These are phyloP conservation scores for Colletotrichum chlorophyti DNA, from an alignment of 2,329 filamentous ascomycete genomes.

Conservation along the genomic window DNA sequence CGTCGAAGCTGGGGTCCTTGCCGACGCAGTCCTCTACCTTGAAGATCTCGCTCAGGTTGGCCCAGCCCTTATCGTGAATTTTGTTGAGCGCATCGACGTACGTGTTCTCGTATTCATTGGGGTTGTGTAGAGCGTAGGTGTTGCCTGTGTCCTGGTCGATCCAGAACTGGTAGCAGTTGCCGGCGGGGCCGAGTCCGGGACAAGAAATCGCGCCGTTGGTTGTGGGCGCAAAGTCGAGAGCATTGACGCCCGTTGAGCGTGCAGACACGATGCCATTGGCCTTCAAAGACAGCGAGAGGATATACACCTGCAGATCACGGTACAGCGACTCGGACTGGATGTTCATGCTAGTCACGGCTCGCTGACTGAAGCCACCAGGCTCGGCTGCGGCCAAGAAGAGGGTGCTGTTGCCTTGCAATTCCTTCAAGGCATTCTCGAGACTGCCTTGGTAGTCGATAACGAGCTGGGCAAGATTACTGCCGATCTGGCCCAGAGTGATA, in stretches of 20 bases:
- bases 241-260: slow-evolving; percentile 31
- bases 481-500: slow-evolving; percentile 35
- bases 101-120: slow-evolving; percentile 31
- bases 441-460: slow-evolving; percentile 34
- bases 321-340: slow-evolving; percentile 33
- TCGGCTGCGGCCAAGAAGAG: slow-evolving; percentile 31
- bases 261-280: slow-evolving; percentile 33
- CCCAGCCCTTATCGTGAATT: slow-evolving; percentile 34
- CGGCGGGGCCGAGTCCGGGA: slow-evolving; percentile 7
- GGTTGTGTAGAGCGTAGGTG: slow-evolving; percentile 35
- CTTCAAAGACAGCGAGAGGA: slow-evolving; percentile 31
- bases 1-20: slow-evolving; percentile 31
- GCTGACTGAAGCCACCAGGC: slow-evolving; percentile 34
- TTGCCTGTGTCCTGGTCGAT: slow-evolving; percentile 30
- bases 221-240: slow-evolving; percentile 29
- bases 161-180: slow-evolving; percentile 33
- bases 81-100: slow-evolving; percentile 31
- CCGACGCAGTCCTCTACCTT: slow-evolving; percentile 34
- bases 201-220: slow-evolving; percentile 24
- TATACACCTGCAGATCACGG: slow-evolving; percentile 32
- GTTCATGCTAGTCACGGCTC: slow-evolving; percentile 33
- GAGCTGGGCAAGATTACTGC: slow-evolving; percentile 31
- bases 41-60: slow-evolving; percentile 33
- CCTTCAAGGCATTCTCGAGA: slow-evolving; percentile 28
- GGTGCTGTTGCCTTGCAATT: slow-evolving; percentile 32